These are phyloP conservation scores for Claviceps sp. DNA, from an alignment of 2,329 filamentous ascomycete species.

Conservation along the genomic window DNA sequence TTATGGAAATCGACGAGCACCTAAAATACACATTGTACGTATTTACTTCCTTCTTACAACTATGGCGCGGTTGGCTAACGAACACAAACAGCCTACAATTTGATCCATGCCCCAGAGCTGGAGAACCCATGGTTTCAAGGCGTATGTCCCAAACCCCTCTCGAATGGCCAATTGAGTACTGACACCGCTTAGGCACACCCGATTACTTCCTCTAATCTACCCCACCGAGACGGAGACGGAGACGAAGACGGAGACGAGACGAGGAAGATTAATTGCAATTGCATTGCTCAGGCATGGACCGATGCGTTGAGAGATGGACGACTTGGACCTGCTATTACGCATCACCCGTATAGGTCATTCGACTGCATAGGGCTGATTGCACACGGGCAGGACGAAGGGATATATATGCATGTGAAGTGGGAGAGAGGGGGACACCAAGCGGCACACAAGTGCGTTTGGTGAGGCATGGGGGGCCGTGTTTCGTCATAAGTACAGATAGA, in stretches of 20 bases:
- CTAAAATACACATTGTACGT: constrained; percentile 98
- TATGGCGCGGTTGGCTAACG: constrained; percentile 13
- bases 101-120: constrained; percentile 91
- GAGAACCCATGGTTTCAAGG: constrained; percentile 97
- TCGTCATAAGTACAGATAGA: not conserved
- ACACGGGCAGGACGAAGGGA: not conserved
- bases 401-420: not conserved
- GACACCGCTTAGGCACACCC: constrained; percentile 49
- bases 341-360: not conserved
- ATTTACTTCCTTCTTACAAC: not conserved
- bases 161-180: constrained; percentile 9
- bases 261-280: constrained; percentile 21
- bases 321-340: not conserved
- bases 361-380: not conserved
- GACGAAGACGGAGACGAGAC: not conserved
- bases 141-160: constrained; percentile 33
- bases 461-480: not conserved
- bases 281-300: not conserved
- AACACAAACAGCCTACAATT: constrained; percentile 71
- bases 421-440: not conserved
- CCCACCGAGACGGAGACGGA: not conserved
- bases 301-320: not conserved
- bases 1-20: constrained; percentile 99
- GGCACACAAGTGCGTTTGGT: not conserved
- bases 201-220: constrained; percentile 89